A percentile compares a stretch with the other conserved stretches of the same genome.
These are phyloP conservation scores for Amanita pallidorosea DNA, from an alignment of 768 basidiomycete genomes.

Conservation along the genomic window DNA sequence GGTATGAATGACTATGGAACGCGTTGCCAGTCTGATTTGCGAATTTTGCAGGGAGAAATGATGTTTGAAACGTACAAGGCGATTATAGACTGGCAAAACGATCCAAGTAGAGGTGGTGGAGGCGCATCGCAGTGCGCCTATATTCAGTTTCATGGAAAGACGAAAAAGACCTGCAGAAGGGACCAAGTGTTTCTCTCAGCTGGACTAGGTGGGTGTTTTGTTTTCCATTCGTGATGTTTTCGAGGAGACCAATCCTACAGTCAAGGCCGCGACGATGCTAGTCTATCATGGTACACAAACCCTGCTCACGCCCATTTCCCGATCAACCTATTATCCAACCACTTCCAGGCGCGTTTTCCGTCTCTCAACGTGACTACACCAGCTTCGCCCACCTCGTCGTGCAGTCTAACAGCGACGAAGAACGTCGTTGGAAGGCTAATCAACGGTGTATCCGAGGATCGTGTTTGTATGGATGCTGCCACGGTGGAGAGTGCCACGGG, in stretches of 20 bases:
- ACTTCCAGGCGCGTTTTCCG: conserved; percentile 25
- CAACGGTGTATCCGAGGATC: conserved; percentile 21
- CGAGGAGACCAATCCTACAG: too few relatives aligned
- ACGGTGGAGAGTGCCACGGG: conserved; percentile 12
- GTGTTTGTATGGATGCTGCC: conserved; percentile 21
- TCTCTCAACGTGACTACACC: conserved; percentile 21
- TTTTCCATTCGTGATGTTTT: neutral
- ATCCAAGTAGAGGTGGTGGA: conserved; percentile 14
- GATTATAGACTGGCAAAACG: conserved; percentile 29
- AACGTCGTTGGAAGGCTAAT: conserved; percentile 35
- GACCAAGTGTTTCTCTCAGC: conserved; percentile 35
- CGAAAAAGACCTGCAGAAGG: conserved; percentile 19
- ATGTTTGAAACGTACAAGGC: conserved; percentile 29
- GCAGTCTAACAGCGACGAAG: conserved; percentile 29
- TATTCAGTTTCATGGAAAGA: conserved; percentile 40
- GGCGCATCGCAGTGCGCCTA: conserved; percentile 26
- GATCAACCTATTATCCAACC: conserved; percentile 21
- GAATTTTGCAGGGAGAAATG: conserved; percentile 24
- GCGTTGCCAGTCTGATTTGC: neutral
- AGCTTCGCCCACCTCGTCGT: conserved; percentile 21
- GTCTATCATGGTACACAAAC: conserved; percentile 28
- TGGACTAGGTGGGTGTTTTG: conserved; percentile 27
- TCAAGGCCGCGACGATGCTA: conserved; percentile 13
- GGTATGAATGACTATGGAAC: conserved; percentile 15
- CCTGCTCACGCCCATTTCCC: neutral